These are phyloP conservation scores for Diaporthe humulicola DNA, from an alignment of 2,329 filamentous ascomycete genomes.

Conservation along the genomic window DNA sequence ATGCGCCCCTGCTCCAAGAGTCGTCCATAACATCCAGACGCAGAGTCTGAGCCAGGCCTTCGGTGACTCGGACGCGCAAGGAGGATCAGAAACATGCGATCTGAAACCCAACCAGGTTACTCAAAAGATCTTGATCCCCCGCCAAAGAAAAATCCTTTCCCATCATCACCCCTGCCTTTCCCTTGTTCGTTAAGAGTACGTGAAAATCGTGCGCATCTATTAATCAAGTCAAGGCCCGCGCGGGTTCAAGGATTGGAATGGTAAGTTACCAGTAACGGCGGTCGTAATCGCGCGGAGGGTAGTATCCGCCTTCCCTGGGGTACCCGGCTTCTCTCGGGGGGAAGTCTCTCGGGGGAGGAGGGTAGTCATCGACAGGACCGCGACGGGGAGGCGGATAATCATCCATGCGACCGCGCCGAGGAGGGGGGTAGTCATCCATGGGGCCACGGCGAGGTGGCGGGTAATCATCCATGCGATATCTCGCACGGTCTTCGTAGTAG, in stretches of 20 bases:
- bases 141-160: slow-evolving; percentile 14
- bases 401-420: slow-evolving; percentile 65
- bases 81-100: neutral
- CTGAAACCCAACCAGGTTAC: slow-evolving; percentile 18
- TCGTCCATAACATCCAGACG: neutral
- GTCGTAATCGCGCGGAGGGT: slow-evolving; percentile 58
- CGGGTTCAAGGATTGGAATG: slow-evolving; percentile 39
- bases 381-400: slow-evolving; percentile 67
- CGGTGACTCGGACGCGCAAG: neutral
- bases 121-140: neutral
- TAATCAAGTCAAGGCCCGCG: slow-evolving; percentile 42
- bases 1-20: neutral
- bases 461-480: slow-evolving; percentile 86
- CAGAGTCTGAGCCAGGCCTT: neutral
- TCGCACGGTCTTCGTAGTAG: slow-evolving; percentile 84
- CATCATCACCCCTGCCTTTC: slow-evolving; percentile 31
- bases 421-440: slow-evolving; percentile 79
- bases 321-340: slow-evolving; percentile 66
- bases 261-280: slow-evolving; percentile 62
- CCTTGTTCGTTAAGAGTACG: slow-evolving; percentile 30
- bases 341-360: slow-evolving; percentile 63
- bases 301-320: slow-evolving; percentile 60
- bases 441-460: slow-evolving; percentile 75
- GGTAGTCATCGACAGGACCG: slow-evolving; percentile 66
- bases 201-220: slow-evolving; percentile 38